These are phyloP conservation scores for Pleodorina starrii DNA, from an alignment of 139 green algal species.

Conservation along the genomic window DNA sequence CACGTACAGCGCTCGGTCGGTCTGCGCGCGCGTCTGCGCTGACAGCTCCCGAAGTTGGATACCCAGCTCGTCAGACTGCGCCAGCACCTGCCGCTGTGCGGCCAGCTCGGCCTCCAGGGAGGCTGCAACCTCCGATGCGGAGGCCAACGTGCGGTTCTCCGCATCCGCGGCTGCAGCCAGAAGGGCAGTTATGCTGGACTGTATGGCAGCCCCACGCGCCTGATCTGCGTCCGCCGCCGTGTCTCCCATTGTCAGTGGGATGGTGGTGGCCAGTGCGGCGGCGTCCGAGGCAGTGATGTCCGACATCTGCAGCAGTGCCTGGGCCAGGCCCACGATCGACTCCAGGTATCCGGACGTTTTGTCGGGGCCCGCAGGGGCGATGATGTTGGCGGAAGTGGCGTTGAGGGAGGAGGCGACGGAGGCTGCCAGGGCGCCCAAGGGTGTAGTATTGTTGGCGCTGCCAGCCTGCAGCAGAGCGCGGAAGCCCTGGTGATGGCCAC, in stretches of 20 bases:
- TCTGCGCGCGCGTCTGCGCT: background rate
- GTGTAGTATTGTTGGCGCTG: background rate
- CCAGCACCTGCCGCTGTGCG: background rate
- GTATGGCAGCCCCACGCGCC: background rate
- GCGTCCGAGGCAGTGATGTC: background rate
- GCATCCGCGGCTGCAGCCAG: background rate
- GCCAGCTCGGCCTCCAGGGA: background rate
- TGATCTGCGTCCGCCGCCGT: background rate
- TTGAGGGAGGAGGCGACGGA: background rate
- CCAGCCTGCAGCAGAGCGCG: background rate
- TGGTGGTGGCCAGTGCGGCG: background rate
- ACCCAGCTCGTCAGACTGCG: background rate
- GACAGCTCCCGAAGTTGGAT: background rate
- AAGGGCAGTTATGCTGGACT: background rate
- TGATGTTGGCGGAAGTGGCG: background rate
- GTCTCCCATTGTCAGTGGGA: background rate
- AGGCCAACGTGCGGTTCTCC: background rate
- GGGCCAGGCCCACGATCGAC: background rate
- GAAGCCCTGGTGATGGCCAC: background rate
- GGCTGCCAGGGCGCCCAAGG: background rate
- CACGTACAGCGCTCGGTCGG: slow-evolving; percentile 22
- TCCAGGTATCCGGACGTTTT: background rate
- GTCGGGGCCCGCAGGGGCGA: background rate
- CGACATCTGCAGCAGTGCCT: background rate
- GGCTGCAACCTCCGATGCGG: background rate